Percentiles rank a stretch among this genome's conserved stretches.
Conservation (phyloP, 163 green algal genomes). For the Scenedesmus sp. region DNA sequence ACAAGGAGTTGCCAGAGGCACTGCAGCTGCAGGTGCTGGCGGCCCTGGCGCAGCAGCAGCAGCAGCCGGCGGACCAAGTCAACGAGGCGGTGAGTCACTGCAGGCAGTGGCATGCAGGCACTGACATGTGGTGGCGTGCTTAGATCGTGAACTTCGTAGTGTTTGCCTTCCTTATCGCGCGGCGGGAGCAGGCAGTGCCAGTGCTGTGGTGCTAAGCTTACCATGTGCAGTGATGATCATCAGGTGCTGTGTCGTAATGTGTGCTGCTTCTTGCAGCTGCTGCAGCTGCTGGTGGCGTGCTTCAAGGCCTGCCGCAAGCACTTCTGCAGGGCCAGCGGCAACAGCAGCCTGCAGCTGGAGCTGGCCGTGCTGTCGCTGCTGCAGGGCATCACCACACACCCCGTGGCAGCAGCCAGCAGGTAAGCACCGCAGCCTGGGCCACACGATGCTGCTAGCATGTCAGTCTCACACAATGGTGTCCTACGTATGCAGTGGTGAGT, state of each 20-base stretch:
- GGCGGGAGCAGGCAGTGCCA: neutral
- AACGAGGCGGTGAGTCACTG: neutral
- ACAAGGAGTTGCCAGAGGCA: constrained; percentile 8
- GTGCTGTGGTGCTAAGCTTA: neutral
- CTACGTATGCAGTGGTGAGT: too few relatives aligned
- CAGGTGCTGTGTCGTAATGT: neutral
- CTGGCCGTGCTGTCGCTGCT: constrained; percentile 40
- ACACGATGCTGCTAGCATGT: too few relatives aligned
- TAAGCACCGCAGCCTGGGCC: neutral
- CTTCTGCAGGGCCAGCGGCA: constrained; percentile 9
- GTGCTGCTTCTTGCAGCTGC: neutral
- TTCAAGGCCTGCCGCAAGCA: constrained; percentile 34
- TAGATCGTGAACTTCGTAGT: neutral
- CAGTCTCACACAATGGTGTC: too few relatives aligned
- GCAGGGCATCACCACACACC: neutral
- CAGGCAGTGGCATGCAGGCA: neutral
- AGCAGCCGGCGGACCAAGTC: neutral
- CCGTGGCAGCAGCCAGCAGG: neutral
- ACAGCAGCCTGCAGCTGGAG: constrained; percentile 48
- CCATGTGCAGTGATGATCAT: neutral
- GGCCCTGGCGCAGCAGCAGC: constrained; percentile 22
- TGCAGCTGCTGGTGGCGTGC: neutral
- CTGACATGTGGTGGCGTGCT: neutral
- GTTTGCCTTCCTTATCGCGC: neutral
- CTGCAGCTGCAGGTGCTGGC: neutral